Base-by-base conservation (phyloP, 177 flowering plant species). In the Vitis hybrid region DNA sequence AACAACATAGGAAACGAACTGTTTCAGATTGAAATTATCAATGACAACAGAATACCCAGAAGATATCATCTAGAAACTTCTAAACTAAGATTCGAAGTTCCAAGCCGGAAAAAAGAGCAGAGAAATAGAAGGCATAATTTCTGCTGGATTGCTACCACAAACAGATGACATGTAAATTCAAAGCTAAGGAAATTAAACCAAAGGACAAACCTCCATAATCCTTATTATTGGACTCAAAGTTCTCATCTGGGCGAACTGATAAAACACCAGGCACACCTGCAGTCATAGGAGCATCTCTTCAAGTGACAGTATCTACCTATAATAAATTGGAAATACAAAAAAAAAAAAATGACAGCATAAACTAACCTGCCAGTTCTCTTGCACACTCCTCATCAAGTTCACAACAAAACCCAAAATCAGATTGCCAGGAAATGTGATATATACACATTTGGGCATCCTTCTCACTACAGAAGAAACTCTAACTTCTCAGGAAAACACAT, bases 361-460 rank as follows among this genome's bases (percentile, higher is more conserved):
- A 78, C 81, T 75, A 6, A 92, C 99, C 94, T 63, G 82, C 85
- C 66, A 94, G 78, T 70, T 88, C 89, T 68, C 54, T 50, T 12
- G 90, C 95, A 74, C 90, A 87, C 67, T 88, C 89, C 15, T 87
- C 90, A 67, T 94, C 91, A 65, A 92, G 82, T 68, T 80, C 89
- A 79, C 97, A 94, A 78, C 97, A 92, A 73, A 94, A 94, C 50
- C 97, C 95, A 79, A 85, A 86, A 65, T 83, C 79, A 59, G 84
- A 83, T 78, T 85, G 84, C 91, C 93, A 91, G 1, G 95, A 94
- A 50, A 94, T 65, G 61, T 92, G 89, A 80, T 94, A 94, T 59
- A 92, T 81, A 77, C 97, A 88, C 97, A 90, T 90, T 62, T 94
- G 97, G 3, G 99, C 95, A 81, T 94, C 94, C 74, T 79, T 83